phyloP scores from a whole-genome alignment of 2,329 filamentous ascomycete genomes.

The Sporothrix curviconia region DNA sequence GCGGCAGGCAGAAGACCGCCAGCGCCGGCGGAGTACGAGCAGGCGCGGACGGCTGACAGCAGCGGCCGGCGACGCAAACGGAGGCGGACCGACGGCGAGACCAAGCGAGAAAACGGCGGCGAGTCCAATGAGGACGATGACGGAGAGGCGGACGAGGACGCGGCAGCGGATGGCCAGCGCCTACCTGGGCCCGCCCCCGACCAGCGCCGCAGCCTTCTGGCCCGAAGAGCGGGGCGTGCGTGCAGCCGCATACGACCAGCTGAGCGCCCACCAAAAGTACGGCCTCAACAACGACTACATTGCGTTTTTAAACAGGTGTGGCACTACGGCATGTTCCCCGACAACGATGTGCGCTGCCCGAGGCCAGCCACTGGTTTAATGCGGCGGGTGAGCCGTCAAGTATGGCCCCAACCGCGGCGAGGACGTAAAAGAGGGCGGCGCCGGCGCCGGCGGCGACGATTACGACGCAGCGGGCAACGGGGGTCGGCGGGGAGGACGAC shows the following conservation, averaged over 20 bases:
- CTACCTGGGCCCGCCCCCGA: conserved; percentile 15
- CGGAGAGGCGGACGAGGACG: conserved; percentile 23
- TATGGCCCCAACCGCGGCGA: conserved; percentile 19
- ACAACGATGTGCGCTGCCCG: conserved; percentile 46
- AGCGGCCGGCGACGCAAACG: conserved; percentile 17
- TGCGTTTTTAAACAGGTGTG: conserved; percentile 51
- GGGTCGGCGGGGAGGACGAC: conserved; percentile 55
- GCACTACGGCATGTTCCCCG: conserved; percentile 46
- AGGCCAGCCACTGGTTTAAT: conserved; percentile 50
- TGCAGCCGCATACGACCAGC: conserved; percentile 35
- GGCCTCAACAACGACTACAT: conserved; percentile 52
- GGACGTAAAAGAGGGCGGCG: conserved; percentile 24
- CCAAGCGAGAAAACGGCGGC: conserved; percentile 6
- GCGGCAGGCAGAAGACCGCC: conserved; percentile 20
- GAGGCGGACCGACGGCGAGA: conserved; percentile 5
- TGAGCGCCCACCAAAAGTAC: conserved; percentile 43
- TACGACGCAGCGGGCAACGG: conserved; percentile 33
- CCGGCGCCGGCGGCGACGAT: conserved; percentile 21
- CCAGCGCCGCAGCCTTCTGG: conserved; percentile 30
- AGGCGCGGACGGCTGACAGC: conserved; percentile 10
- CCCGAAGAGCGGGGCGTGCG: conserved; percentile 32
- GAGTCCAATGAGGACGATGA: conserved; percentile 21
- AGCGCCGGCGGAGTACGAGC: not conserved
- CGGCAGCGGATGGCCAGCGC: not conserved
- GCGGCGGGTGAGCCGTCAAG: conserved; percentile 35